Evolutionary conservation across 2,329 filamentous ascomycete species (phyloP).

Genomic region (Neonectria neomacrospora): DNA sequence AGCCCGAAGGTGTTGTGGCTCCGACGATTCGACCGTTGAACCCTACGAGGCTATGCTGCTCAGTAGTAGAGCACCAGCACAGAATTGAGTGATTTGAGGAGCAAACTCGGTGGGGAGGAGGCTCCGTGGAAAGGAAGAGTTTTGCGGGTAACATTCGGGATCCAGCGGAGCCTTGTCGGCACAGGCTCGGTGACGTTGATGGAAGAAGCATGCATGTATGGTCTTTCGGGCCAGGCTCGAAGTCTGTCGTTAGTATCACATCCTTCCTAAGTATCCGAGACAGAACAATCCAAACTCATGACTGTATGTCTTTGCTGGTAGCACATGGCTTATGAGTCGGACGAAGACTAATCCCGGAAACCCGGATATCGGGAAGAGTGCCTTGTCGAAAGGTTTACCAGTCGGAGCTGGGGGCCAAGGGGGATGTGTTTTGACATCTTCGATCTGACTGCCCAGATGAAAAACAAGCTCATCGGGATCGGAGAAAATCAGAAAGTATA

Average conservation of each 20-base stretch:
- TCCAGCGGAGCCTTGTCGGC: conserved; percentile 1
- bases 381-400: background rate
- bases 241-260: conserved; percentile 12
- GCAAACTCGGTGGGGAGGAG: conserved; percentile 44
- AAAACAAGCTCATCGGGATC: background rate
- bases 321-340: background rate
- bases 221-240: background rate
- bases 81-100: conserved; percentile 22
- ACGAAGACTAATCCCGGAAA: background rate
- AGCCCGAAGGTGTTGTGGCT: background rate
- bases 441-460: background rate
- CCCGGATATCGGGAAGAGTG: background rate
- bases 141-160: background rate
- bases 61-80: conserved; percentile 9
- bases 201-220: conserved; percentile 13
- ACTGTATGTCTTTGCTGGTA: background rate
- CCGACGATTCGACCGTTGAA: background rate
- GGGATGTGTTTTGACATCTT: background rate
- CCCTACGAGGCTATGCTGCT: background rate
- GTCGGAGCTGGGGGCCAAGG: background rate
- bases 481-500: background rate
- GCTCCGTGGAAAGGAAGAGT: conserved; percentile 27
- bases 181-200: conserved; percentile 1
- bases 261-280: conserved; percentile 7
- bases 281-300: conserved; percentile 22